These are phyloP conservation scores for Naganishia antarctica DNA, from an alignment of 768 basidiomycete genomes.

Conservation along the genomic window DNA sequence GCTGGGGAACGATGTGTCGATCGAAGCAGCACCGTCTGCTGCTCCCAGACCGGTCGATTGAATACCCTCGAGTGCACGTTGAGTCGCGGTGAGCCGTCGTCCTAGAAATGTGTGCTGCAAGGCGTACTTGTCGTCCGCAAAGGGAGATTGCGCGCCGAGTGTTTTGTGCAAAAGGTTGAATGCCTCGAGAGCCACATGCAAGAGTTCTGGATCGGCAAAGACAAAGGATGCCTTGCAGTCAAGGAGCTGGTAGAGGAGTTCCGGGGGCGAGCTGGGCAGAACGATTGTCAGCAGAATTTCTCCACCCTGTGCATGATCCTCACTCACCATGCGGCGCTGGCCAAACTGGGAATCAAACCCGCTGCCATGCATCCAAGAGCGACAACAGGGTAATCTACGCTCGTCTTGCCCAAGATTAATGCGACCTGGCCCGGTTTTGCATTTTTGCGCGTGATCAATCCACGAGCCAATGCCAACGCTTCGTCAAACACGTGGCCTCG, in stretches of 20 bases:
- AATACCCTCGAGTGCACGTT: slow-evolving; percentile 5
- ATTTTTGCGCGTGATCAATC: slow-evolving; percentile 5
- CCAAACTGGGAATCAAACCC: slow-evolving; percentile 23
- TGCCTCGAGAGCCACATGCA: slow-evolving; percentile 11
- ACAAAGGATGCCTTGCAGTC: slow-evolving; percentile 19
- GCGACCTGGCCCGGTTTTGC: slow-evolving; percentile 20
- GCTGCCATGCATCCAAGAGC: slow-evolving; percentile 23
- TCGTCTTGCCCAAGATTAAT: slow-evolving; percentile 20
- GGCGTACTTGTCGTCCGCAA: slow-evolving; percentile 15
- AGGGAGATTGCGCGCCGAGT: neutral
- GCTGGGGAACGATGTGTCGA: slow-evolving; percentile 10
- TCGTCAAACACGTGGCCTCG: slow-evolving; percentile 21
- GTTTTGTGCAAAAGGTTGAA: slow-evolving; percentile 18
- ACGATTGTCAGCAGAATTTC: neutral
- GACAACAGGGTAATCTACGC: slow-evolving; percentile 23
- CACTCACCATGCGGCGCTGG: slow-evolving; percentile 22
- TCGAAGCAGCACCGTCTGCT: neutral
- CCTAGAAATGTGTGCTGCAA: slow-evolving; percentile 4
- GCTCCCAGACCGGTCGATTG: slow-evolving; percentile 1
- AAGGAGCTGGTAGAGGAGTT: slow-evolving; percentile 24
- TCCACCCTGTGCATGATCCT: neutral
- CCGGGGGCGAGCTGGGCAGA: slow-evolving; percentile 12
- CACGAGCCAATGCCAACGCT: slow-evolving; percentile 15
- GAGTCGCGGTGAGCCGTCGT: slow-evolving; percentile 1
- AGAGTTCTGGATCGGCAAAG: slow-evolving; percentile 17